Evolutionary conservation across 495 filamentous ascomycete genomes (phyloP).

Genomic region (Amorphotheca resinae): DNA sequence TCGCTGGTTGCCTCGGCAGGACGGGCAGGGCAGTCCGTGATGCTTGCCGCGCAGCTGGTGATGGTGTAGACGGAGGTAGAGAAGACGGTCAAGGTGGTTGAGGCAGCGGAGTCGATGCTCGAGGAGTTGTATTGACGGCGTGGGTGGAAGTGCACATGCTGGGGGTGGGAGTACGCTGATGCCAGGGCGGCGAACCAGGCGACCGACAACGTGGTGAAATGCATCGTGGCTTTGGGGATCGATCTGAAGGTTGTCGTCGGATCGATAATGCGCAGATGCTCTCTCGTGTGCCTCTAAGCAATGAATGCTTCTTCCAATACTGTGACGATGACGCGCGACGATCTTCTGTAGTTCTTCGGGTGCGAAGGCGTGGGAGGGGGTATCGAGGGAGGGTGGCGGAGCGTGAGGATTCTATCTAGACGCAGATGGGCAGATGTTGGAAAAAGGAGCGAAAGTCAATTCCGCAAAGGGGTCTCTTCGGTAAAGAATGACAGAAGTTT

Average conservation of each 20-base stretch:
- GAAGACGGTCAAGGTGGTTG: constrained; percentile 26
- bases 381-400: no score
- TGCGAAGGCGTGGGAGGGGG: no score
- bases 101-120: constrained; percentile 2
- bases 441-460: constrained; percentile 24
- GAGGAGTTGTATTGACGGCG: constrained; percentile 12
- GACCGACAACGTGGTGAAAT: constrained; percentile 35
- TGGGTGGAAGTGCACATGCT: constrained; percentile 24
- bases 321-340: background rate
- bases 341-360: no score
- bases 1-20: constrained; percentile 11
- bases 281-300: constrained; percentile 11
- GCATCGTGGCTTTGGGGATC: constrained; percentile 15
- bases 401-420: constrained; percentile 7
- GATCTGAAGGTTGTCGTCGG: background rate
- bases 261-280: constrained; percentile 2
- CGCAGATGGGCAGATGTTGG: background rate
- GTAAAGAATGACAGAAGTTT: constrained; percentile 21
- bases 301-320: constrained; percentile 16
- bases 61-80: constrained; percentile 23
- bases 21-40: constrained; percentile 26
- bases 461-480: constrained; percentile 16
- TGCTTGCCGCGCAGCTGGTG: constrained; percentile 19
- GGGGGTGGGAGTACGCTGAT: constrained; percentile 17
- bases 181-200: constrained; percentile 37